Evolutionary conservation across 2,329 filamentous ascomycete species (phyloP), one percentile per base, ranked within the genome.

Genomic region (Xylariaceae sp.): DNA sequence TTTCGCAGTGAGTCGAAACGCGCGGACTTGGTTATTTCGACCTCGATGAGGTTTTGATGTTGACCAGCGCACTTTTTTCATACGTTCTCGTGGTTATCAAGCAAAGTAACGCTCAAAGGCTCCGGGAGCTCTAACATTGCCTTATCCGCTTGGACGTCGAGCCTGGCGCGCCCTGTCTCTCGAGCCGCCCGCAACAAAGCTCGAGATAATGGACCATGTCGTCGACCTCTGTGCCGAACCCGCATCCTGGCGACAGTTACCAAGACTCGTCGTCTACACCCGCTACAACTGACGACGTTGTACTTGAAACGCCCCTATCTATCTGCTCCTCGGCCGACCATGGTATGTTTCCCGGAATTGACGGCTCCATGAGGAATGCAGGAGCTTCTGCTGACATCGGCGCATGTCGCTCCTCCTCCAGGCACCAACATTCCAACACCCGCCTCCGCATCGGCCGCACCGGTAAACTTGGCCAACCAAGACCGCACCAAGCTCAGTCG

Each of bases 391-490:
- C 22, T 27, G 22, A 27, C 22, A 27, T 36, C 4, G 33, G 12
- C 33, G 33, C 33, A 54, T 48, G 17, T 33, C 27, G 32, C 33
- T 41, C 39, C 31, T 17, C 15, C 30, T 52, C 53, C 43, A 63
- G 62, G 61, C 57, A 59, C 52, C 55, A 59, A 51, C 51, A 61
- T 52, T 60, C 47, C 51, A 39, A 41, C 42, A 45, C 42, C 35
- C 35, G 40, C 54, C 17, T 41, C 33, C 7, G 22, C 33, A 36
- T 14, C 15, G 33, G 12, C 33, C 33, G 9, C 33, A 3, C 12
- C 33, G 33, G 22, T 50, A 31, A 54, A 51, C 30, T 42, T 54
- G n/a, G 57, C 48, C 5, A 62, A 57, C 49, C 64, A 59, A 44
- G 56, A 54, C 27, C 47, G 49, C 44, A 52, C 58, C 48, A 63